Conservation (phyloP, 2,329 filamentous ascomycete genomes). For the Rosellinia necatrix region DNA sequence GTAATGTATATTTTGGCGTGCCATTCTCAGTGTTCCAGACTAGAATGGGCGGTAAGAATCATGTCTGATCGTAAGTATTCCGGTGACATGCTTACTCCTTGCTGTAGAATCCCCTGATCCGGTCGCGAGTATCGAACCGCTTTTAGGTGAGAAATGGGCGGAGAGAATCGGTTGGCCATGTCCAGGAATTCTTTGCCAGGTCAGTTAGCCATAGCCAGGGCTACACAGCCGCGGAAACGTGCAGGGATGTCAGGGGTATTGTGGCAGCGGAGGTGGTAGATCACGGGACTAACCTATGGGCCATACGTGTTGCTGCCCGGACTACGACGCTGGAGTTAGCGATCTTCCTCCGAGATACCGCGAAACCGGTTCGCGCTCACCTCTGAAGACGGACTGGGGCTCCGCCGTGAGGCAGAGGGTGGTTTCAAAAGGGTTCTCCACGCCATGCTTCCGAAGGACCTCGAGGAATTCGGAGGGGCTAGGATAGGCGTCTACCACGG, state of each 20-base stretch:
- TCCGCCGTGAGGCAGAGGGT: constrained; percentile 62
- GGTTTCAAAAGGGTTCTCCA: constrained; percentile 62
- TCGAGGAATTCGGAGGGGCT: constrained; percentile 54
- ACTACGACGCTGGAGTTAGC: constrained; percentile 63
- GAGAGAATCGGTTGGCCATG: constrained; percentile 81
- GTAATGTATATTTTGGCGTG: constrained; percentile 82
- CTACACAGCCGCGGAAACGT: neutral
- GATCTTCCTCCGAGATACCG: neutral
- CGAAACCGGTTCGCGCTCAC: neutral
- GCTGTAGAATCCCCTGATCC: constrained; percentile 92
- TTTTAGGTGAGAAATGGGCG: constrained; percentile 27
- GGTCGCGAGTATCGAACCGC: constrained; percentile 60
- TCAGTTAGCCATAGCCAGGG: constrained; percentile 13
- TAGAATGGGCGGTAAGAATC: constrained; percentile 14
- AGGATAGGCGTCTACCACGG: constrained; percentile 61
- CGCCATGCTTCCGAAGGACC: constrained; percentile 59
- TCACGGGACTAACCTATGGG: constrained; percentile 58
- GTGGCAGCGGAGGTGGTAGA: neutral
- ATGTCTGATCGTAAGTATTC: neutral
- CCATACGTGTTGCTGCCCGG: constrained; percentile 87
- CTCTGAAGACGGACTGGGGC: constrained; percentile 78
- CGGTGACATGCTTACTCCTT: constrained; percentile 19
- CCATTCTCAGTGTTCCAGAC: constrained; percentile 91
- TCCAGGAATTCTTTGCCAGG: constrained; percentile 67
- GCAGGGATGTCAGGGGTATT: neutral